phyloP scores from a whole-genome alignment of 306 rosid genomes.

The apple (Malus domestica) region DNA sequence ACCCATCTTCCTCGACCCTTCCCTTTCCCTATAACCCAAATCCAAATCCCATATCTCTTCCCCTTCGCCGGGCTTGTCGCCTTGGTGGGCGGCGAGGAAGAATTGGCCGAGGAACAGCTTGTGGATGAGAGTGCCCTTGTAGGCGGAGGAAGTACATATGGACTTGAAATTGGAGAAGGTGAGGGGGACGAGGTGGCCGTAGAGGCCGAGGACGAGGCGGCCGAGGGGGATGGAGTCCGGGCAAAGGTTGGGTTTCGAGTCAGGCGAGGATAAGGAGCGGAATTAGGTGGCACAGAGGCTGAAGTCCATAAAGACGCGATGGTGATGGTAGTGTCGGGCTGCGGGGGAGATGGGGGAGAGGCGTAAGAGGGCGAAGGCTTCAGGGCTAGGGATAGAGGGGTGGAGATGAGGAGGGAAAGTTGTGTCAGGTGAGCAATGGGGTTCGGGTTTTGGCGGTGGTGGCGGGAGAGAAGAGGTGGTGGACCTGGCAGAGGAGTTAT shows the following conservation, averaged over 20 bases:
- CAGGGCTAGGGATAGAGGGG: conserved; percentile 28
- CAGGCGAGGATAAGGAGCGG: conserved; percentile 45
- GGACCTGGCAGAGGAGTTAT: conserved; percentile 15
- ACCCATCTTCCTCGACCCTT: too few relatives aligned
- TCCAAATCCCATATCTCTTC: too few relatives aligned
- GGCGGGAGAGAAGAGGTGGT: conserved; percentile 13
- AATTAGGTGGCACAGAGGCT: conserved; percentile 70
- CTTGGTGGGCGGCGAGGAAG: conserved; percentile 80
- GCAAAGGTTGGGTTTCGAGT: conserved; percentile 43
- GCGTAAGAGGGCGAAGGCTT: not conserved
- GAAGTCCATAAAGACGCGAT: conserved; percentile 88
- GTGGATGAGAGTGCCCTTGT: conserved; percentile 65
- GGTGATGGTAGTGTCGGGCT: conserved; percentile 64
- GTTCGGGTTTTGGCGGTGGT: not conserved
- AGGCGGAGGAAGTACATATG: conserved; percentile 49
- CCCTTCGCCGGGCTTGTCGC: conserved; percentile 61
- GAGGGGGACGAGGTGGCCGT: conserved; percentile 67
- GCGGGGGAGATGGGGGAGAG: conserved; percentile 3
- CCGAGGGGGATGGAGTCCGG: conserved; percentile 63
- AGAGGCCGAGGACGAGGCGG: conserved; percentile 75
- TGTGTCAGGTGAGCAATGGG: conserved; percentile 28
- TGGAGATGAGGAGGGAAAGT: conserved; percentile 46
- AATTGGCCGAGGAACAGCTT: conserved; percentile 69
- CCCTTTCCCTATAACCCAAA: too few relatives aligned
- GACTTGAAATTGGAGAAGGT: conserved; percentile 82